These are phyloP conservation scores for Penicillium goetzii DNA, from an alignment of 495 filamentous ascomycete genomes.

Conservation along the genomic window DNA sequence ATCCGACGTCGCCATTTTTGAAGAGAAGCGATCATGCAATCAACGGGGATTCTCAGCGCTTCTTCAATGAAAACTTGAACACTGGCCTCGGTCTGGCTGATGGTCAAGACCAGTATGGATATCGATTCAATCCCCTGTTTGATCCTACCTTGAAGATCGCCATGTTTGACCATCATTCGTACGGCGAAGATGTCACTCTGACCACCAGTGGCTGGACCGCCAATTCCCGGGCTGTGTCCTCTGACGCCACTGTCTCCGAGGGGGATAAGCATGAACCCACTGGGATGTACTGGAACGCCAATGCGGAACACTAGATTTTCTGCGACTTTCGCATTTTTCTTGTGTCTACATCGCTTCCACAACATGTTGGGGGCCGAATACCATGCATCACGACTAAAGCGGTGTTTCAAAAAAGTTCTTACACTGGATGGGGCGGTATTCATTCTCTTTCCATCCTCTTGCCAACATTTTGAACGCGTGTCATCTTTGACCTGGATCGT, in stretches of 20 bases:
- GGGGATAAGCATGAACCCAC: conserved; percentile 37
- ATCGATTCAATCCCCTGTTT: conserved; percentile 46
- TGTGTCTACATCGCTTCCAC: too few species aligned
- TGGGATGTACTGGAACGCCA: conserved; percentile 26
- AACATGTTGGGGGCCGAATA: neutral
- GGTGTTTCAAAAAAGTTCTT: too few species aligned
- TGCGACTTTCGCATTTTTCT: neutral
- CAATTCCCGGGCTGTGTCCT: conserved; percentile 24
- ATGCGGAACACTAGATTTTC: conserved; percentile 23
- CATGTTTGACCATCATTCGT: conserved; percentile 25
- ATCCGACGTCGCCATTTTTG: conserved; percentile 28
- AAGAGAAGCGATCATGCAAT: conserved; percentile 34
- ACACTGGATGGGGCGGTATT: conserved; percentile 13
- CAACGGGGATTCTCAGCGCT: conserved; percentile 37
- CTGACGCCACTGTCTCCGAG: conserved; percentile 42
- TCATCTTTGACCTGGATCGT: conserved; percentile 5
- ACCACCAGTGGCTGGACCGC: conserved; percentile 17
- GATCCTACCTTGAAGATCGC: conserved; percentile 28
- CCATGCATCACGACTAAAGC: conserved; percentile 10
- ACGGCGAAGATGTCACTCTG: conserved; percentile 16
- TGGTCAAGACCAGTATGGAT: conserved; percentile 34
- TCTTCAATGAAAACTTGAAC: conserved; percentile 36
- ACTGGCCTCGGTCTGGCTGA: conserved; percentile 38
- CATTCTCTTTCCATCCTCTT: conserved; percentile 2
- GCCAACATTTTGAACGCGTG: conserved; percentile 8